phyloP scores from a whole-genome alignment of 2,329 filamentous ascomycete species.

The Talaromyces albobiverticillius region DNA sequence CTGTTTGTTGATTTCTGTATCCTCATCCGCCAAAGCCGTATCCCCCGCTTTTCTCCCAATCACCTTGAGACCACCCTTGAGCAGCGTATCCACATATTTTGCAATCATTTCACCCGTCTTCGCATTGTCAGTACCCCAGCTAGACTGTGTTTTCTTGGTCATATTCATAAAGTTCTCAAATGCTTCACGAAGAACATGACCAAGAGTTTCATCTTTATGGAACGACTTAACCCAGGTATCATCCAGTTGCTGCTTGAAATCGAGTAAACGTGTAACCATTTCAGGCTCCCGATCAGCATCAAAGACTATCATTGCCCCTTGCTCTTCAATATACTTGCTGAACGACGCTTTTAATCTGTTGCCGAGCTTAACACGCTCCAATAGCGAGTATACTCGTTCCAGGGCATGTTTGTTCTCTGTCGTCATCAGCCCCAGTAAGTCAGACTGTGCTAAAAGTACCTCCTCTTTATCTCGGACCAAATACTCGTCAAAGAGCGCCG shows the following conservation, averaged over 20 bases:
- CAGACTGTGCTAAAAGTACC: conserved; percentile 63
- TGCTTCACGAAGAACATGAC: conserved; percentile 75
- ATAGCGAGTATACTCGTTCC: conserved; percentile 71
- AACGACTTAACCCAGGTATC: conserved; percentile 75
- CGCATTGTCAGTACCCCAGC: conserved; percentile 78
- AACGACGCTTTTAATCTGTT: conserved; percentile 70
- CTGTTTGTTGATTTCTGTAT: conserved; percentile 86
- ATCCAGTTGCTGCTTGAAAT: conserved; percentile 77
- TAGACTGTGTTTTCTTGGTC: conserved; percentile 65
- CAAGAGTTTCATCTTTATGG: conserved; percentile 69
- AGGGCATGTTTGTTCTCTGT: conserved; percentile 68
- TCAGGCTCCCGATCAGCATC: conserved; percentile 74
- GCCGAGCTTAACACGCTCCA: conserved; percentile 70
- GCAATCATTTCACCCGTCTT: conserved; percentile 99
- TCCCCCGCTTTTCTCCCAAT: conserved; percentile 49
- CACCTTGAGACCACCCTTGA: conserved; percentile 79
- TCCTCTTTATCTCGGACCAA: conserved; percentile 67
- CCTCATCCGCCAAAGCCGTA: conserved; percentile 73
- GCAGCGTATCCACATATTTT: conserved; percentile 87
- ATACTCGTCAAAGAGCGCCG: conserved; percentile 68
- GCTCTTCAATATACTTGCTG: conserved; percentile 71
- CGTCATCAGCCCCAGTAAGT: conserved; percentile 70
- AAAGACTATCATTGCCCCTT: conserved; percentile 74
- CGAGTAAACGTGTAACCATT: conserved; percentile 81
- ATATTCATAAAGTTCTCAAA: conserved; percentile 94